Conservation (phyloP, 176 grass and related monocot species). For the Miscanthus lutarioriparius region DNA sequence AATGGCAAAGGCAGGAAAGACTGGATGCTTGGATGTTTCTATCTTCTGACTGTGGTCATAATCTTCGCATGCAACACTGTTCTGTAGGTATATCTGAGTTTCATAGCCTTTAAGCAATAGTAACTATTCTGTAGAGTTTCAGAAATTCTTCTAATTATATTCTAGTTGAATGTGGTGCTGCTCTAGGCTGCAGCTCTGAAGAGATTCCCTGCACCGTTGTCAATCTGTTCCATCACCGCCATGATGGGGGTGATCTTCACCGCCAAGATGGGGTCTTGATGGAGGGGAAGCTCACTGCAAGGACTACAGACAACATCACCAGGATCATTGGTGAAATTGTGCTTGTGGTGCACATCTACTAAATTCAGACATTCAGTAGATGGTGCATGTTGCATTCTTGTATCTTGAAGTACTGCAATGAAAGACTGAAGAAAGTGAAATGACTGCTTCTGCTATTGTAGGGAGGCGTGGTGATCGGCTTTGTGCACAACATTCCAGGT, state of each 20-base stretch:
- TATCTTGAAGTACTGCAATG: not conserved
- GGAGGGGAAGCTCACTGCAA: no score
- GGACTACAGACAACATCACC: no score
- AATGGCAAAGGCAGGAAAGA: not conserved
- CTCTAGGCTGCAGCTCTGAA: conserved; percentile 44
- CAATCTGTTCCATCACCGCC: conserved; percentile 27
- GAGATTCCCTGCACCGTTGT: conserved; percentile 50
- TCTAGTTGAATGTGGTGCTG: not conserved
- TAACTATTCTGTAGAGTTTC: no score
- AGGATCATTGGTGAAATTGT: no score
- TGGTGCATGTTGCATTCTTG: no score
- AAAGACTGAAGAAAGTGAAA: not conserved
- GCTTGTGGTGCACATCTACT: no score
- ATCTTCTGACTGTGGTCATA: conserved; percentile 35
- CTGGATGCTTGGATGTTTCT: conserved; percentile 43
- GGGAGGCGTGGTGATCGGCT: conserved; percentile 44
- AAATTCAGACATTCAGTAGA: no score
- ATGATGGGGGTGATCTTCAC: conserved; percentile 56
- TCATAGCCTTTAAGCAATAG: no score
- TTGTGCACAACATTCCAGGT: conserved; percentile 49
- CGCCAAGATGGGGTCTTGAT: not conserved
- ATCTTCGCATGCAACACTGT: conserved; percentile 42
- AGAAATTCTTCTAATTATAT: no score
- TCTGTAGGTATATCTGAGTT: conserved; percentile 26
- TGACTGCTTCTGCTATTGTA: not conserved